Evolutionary conservation across 495 filamentous ascomycete species (phyloP).

Genomic region (Penicillium nucicola): DNA sequence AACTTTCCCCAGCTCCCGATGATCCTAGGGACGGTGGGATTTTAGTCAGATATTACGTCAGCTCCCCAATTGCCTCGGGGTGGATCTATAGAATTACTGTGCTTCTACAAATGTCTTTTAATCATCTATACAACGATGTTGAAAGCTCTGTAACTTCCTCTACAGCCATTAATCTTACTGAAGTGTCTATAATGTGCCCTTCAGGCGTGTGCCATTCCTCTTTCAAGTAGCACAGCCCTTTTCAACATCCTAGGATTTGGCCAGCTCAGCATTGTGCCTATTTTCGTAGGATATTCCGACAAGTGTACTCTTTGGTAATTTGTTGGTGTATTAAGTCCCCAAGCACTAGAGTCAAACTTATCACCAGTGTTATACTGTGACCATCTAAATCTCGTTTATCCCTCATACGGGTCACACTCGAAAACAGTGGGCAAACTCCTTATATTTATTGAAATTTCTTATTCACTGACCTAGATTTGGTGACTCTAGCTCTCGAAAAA

Average conservation of each 20-base stretch:
- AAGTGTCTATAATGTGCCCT: neutral
- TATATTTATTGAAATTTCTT: constrained; percentile 24
- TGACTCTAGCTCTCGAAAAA: no score
- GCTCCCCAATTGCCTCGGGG: neutral
- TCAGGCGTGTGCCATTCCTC: neutral
- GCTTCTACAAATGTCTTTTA: neutral
- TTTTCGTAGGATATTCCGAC: neutral
- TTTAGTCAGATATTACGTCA: neutral
- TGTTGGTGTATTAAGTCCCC: neutral
- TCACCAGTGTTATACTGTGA: constrained; percentile 27
- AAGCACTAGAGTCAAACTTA: constrained; percentile 1
- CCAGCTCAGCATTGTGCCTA: neutral
- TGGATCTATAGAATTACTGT: neutral
- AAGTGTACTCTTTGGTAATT: neutral
- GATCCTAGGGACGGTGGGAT: neutral
- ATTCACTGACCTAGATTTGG: constrained; percentile 37
- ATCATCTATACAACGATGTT: neutral
- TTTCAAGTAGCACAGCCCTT: constrained; percentile 2
- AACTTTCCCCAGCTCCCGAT: neutral
- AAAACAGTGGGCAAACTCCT: constrained; percentile 41
- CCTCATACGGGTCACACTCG: constrained; percentile 43
- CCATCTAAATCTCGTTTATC: constrained; percentile 41
- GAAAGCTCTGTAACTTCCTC: neutral
- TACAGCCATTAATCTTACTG: neutral
- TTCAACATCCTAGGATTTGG: neutral